Base-by-base conservation (phyloP, 2,329 filamentous ascomycete species). In the Chaetomiaceae sp. region DNA sequence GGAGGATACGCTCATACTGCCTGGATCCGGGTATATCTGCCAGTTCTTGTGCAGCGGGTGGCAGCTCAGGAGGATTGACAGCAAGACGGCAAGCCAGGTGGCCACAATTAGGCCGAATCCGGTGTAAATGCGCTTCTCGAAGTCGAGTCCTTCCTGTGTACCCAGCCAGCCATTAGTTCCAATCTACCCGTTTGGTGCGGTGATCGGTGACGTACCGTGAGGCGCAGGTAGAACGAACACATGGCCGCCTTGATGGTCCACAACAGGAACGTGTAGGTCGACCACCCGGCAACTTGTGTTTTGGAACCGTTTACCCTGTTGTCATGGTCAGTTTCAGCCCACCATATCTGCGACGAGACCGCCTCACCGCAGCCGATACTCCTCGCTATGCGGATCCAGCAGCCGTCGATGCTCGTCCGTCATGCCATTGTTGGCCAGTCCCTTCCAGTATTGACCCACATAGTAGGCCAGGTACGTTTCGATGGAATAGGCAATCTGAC, bases 21-120 rank as follows among this genome's bases (percentile, higher is more conserved):
- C 66, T 1, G 68, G 68, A n/a, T 69, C 49, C 0, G 68, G 68
- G 30, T 64, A 60, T 6, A 70, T 70, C 43, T 70, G 68, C 68
- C 68, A 71, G 39, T 68, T 64, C 27, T 60, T 63, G 8, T 61
- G 30, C 1, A 70, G 55, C 0, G 66, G 65, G 0, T 48, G 55
- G 19, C 68, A 70, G 15, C 62, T 61, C 1, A 68, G 53, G 0
- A 69, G 49, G 5, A 68, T 57, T 3, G 58, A 62, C 7, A 62
- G 51, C 0, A 67, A 14, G 0, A 69, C 55, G 2, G 56, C 49
- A 1, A 69, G n/a, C 52, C 64, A 70, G 0, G 62, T 66, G 2
- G 48, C 15, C 3, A 52, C 41, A 8, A 70, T 60, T 2, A 68
- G 18, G 11, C 51, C 59, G 14, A 69, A 65, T 10, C 67, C 67